Conservation (phyloP, 371 early-diverging fungal species). For the Lichtheimia hyalospora region DNA sequence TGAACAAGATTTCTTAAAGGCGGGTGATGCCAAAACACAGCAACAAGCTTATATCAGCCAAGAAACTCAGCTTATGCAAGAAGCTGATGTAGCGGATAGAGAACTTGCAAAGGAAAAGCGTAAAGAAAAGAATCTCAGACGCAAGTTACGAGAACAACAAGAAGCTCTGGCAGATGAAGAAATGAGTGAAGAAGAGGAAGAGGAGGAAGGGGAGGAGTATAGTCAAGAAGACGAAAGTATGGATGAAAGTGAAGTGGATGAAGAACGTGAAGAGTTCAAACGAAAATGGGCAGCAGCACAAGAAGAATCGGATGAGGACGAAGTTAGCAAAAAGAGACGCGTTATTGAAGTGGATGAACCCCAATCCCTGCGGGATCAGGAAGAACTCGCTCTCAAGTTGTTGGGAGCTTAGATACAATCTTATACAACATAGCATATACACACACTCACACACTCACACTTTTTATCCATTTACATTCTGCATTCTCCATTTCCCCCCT, state of each 20-base stretch:
- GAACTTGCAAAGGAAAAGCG: constrained; percentile 66
- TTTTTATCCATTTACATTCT: too few relatives aligned
- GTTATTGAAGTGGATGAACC: constrained; percentile 65
- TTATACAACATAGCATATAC: background rate
- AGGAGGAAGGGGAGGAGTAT: constrained; percentile 17
- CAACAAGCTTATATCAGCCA: constrained; percentile 69
- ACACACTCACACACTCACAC: too few relatives aligned
- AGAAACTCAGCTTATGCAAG: constrained; percentile 60
- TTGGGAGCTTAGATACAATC: constrained; percentile 23
- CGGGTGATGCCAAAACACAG: constrained; percentile 66
- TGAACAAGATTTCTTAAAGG: constrained; percentile 76
- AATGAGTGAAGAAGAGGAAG: constrained; percentile 25
- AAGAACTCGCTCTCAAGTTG: constrained; percentile 59
- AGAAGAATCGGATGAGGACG: constrained; percentile 41
- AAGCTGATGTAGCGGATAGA: constrained; percentile 78
- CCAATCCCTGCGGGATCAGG: constrained; percentile 65
- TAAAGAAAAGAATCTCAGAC: constrained; percentile 67
- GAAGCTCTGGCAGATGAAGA: constrained; percentile 19
- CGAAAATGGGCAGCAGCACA: constrained; percentile 41
- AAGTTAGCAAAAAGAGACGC: constrained; percentile 47
- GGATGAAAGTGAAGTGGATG: constrained; percentile 18
- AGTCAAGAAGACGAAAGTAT: background rate
- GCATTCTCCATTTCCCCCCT: too few relatives aligned
- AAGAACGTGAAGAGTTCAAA: constrained; percentile 17
- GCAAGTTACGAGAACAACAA: constrained; percentile 63